Percentiles rank a stretch among this genome's conserved stretches.
Evolutionary conservation across 345 rosid genomes (phyloP).

Genomic region (Heritiera fomes): DNA sequence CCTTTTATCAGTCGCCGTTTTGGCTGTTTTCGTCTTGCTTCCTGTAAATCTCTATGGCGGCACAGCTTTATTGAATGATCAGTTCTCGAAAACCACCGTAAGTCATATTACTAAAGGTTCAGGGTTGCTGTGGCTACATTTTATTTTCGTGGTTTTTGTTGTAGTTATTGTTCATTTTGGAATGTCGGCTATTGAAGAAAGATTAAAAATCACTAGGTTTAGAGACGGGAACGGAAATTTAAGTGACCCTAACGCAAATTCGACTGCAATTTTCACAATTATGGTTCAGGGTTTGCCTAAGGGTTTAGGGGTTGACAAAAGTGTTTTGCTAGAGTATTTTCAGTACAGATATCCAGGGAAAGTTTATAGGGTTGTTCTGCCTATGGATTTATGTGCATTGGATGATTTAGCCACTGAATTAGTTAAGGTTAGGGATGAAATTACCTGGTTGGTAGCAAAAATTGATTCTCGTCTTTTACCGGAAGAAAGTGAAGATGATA

Average conservation of each 20-base stretch:
- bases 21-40: conserved; percentile 65
- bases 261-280: conserved; percentile 79
- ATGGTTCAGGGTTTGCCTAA: conserved; percentile 94
- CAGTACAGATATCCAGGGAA: conserved; percentile 78
- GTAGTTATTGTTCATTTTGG: conserved; percentile 70
- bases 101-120: conserved; percentile 85
- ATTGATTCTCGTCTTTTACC: conserved; percentile 79
- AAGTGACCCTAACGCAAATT: conserved; percentile 60
- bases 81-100: conserved; percentile 87
- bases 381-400: conserved; percentile 95
- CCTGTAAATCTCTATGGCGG: conserved; percentile 85
- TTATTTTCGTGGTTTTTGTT: conserved; percentile 62
- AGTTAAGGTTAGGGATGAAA: conserved; percentile 81
- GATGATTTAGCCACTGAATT: conserved; percentile 87
- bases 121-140: conserved; percentile 79
- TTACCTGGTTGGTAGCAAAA: conserved; percentile 86
- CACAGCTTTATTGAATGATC: conserved; percentile 62
- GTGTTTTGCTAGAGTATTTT: conserved; percentile 70
- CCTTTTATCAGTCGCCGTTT: conserved; percentile 48
- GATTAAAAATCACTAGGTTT: conserved; percentile 84
- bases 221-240: conserved; percentile 93
- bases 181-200: conserved; percentile 60
- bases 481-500: conserved; percentile 42
- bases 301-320: conserved; percentile 67
- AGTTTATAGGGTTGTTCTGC: conserved; percentile 72